Conservation (phyloP, 2,329 filamentous ascomycete species). For the Mycosphaerelloides madeirae region DNA sequence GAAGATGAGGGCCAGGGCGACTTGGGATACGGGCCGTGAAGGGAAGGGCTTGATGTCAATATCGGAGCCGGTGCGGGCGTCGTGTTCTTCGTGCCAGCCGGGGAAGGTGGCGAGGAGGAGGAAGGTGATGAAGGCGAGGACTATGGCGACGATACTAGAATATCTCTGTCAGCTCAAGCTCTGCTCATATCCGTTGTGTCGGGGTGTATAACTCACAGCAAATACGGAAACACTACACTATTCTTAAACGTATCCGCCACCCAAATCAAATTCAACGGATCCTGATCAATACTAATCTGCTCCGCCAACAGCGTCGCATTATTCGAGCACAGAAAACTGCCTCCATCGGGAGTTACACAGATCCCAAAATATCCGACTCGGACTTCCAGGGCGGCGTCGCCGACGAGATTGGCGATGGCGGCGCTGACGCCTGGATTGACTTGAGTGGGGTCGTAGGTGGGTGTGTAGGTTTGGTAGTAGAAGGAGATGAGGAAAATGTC, state of each 20-base stretch:
- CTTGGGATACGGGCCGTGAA: constrained; percentile 83
- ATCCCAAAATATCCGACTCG: constrained; percentile 98
- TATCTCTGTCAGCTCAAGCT: constrained; percentile 8
- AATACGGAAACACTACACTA: constrained; percentile 94
- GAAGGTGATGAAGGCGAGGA: constrained; percentile 94
- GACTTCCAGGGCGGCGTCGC: constrained; percentile 75
- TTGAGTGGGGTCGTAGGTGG: constrained; percentile 77
- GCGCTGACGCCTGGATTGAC: constrained; percentile 83
- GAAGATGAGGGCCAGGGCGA: constrained; percentile 88
- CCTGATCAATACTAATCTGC: constrained; percentile 83
- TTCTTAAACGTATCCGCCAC: constrained; percentile 96
- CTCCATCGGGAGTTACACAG: constrained; percentile 83
- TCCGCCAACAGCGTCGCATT: constrained; percentile 91
- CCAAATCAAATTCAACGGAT: constrained; percentile 96
- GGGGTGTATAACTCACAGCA: constrained; percentile 61
- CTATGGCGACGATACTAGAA: constrained; percentile 85
- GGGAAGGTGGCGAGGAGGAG: constrained; percentile 94
- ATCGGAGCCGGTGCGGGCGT: constrained; percentile 69
- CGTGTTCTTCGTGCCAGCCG: constrained; percentile 90
- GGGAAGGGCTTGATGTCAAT: constrained; percentile 93
- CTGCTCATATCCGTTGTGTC: neutral
- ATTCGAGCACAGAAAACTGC: constrained; percentile 91
- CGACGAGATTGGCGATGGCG: constrained; percentile 86
- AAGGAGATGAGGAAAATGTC: constrained; percentile 97
- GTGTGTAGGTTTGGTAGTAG: constrained; percentile 85